Evolutionary conservation across 306 rosid species (phyloP), one percentile per base, ranked within the genome.

Genomic region (Alnus glutinosa): DNA sequence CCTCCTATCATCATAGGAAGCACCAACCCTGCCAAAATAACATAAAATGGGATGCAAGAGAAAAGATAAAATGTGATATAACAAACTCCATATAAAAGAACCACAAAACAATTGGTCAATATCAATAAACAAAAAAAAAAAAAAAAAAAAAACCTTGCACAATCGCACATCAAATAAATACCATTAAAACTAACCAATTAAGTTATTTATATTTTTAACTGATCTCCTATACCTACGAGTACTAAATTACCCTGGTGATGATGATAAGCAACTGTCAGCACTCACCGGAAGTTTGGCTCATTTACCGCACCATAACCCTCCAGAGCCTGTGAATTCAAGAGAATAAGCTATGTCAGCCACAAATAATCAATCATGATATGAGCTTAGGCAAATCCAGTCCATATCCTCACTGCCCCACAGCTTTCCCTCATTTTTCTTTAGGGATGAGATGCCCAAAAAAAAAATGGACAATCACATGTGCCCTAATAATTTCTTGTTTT

Each of bases 281-380:
- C 99, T 95, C 94, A 95, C 99, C 99, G 90, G 78, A 87, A 93
- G 85, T 90, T 86, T 71, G 99, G 92, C 88, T 95, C 99, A 28
- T 93, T 95, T 79, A 86, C 92, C 1, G 89, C 89, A 61, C 84
- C 93, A 89, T 95, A 91, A 81, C 99, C 98, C 89, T 95, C 99
- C 87, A 89, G 90, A 93, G 99, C 99, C 99, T 95, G 99, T 95
- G 99, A 95, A 95, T 93, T 91, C 89, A 95, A 95, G 99, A 95
- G 94, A 95, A 95, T 90, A 95, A 95, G 93, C 85, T 90, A 89
- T 93, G 97, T 95, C 99, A 95, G 99, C 96, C 90, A 92, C 88
- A 86, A 86, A 88, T 83, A 89, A 88, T 93, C 91, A 95, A 90
- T 83, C 89, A 86, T 88, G 89, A 83, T 83, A 92, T 69, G 97